Base-by-base conservation (phyloP, 139 green algal species). In the Coelastrella sp. region DNA sequence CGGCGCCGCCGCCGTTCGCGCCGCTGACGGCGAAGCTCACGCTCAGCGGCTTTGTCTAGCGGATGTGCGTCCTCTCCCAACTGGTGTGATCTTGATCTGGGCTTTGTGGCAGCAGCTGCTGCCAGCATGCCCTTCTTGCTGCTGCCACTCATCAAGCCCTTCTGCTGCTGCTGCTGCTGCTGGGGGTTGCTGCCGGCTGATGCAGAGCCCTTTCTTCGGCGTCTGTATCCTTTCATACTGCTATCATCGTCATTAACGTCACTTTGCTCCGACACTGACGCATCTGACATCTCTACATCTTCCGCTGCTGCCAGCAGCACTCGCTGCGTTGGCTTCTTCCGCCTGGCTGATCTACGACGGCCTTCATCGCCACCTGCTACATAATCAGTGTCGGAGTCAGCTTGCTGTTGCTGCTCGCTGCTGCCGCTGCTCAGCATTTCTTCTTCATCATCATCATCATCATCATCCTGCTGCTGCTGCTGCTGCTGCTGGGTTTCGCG, bases 321-420 rank as follows among this genome's bases (percentile, higher is more conserved):
- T 14, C 78, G 54, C 78, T 60, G 57, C 6, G 80, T 64, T 73
- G 23, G 80, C 19, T 64, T 17, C 58, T 73, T 54, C 80, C n/a
- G 80, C 5, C 80, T 73, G 58, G 58, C 20, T 20, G 19, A 47
- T 56, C 59, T 54, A 19, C 80, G 19, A 8, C 68, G n/a, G 68
- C 68, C 17, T n/a, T 22, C 78, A 5, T 14, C 78, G 4, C 5
- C 78, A 19, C 19, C 78, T 8, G 78, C 78, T 85, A 20, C 54
- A 8, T 23, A 57, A 17, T 20, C 19, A 68, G 14, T 74, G 59
- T 23, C 80, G 16, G 19, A 20, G 5, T 57, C 20, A 74, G 19
- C 14, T 22, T 86, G 80, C 80, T 75, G 58, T 19, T 73, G 58
- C 19, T 86, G 78, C 78, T 84, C 54, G 6, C 64, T 57, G 81